A percentile compares a stretch with the other conserved stretches of the same genome.
These are phyloP conservation scores for Backusella psychrophila DNA, from an alignment of 192 early-diverging fungal genomes.

Conservation along the genomic window DNA sequence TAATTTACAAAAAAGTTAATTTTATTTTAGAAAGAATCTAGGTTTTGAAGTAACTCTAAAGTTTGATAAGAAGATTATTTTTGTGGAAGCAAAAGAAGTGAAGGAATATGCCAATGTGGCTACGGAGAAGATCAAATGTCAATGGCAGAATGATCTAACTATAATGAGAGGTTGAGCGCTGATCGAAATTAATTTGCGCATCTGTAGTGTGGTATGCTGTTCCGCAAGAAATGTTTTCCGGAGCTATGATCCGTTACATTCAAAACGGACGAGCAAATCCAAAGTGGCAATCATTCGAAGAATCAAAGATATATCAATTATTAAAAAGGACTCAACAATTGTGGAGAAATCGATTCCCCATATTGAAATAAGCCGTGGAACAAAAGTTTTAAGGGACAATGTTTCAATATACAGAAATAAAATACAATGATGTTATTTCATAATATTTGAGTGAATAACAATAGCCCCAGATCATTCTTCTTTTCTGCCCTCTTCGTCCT, in stretches of 20 bases:
- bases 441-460: neutral
- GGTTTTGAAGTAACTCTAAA: neutral
- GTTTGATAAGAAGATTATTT: neutral
- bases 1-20: neutral
- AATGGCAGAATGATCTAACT: neutral
- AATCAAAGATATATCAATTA: neutral
- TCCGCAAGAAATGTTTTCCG: neutral
- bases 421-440: neutral
- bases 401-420: neutral
- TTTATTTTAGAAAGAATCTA: neutral
- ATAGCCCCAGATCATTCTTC: neutral
- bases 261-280: neutral
- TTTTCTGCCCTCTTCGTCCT: neutral
- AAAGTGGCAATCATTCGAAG: neutral
- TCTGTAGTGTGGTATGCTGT: neutral
- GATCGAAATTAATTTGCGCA: neutral
- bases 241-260: neutral
- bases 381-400: neutral
- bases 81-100: neutral
- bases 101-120: neutral
- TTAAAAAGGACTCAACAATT: neutral
- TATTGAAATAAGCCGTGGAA: neutral
- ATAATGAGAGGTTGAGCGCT: neutral
- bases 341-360: neutral
- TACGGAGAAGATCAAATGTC: neutral